Evolutionary conservation across 129 eudicot species (phyloP).

Genomic region (Scalesia atractyloides): DNA sequence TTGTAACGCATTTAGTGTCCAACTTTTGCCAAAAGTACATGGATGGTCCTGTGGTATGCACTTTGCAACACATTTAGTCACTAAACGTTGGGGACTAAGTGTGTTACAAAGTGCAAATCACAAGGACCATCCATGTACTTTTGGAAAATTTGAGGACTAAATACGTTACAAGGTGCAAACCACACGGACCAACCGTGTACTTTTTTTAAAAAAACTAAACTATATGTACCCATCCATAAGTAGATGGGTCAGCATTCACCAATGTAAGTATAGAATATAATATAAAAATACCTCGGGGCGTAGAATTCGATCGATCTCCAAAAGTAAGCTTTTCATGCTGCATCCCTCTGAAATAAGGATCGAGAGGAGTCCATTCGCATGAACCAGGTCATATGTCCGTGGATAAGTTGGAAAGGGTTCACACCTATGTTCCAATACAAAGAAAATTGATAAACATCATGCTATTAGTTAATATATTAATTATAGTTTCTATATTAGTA

Average conservation of each 20-base stretch:
- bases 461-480: background rate
- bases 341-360: conserved; percentile 60
- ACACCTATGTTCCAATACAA: conserved; percentile 53
- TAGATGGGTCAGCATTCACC: background rate
- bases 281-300: conserved; percentile 81
- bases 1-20: too few relatives aligned
- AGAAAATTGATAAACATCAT: conserved; percentile 5
- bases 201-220: too few relatives aligned
- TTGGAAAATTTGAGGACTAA: too few relatives aligned
- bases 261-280: background rate
- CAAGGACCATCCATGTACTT: too few relatives aligned
- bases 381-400: conserved; percentile 94
- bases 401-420: conserved; percentile 98
- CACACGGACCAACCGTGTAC: too few relatives aligned
- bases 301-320: conserved; percentile 94
- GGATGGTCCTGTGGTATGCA: too few relatives aligned
- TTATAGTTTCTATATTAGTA: background rate
- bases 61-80: too few relatives aligned
- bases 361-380: conserved; percentile 88
- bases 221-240: background rate
- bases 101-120: too few relatives aligned
- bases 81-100: too few relatives aligned
- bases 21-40: too few relatives aligned
- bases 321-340: conserved; percentile 56
- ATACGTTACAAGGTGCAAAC: too few relatives aligned